phyloP scores from a whole-genome alignment of 2,329 filamentous ascomycete genomes.

The Pseudogymnoascus sp. region DNA sequence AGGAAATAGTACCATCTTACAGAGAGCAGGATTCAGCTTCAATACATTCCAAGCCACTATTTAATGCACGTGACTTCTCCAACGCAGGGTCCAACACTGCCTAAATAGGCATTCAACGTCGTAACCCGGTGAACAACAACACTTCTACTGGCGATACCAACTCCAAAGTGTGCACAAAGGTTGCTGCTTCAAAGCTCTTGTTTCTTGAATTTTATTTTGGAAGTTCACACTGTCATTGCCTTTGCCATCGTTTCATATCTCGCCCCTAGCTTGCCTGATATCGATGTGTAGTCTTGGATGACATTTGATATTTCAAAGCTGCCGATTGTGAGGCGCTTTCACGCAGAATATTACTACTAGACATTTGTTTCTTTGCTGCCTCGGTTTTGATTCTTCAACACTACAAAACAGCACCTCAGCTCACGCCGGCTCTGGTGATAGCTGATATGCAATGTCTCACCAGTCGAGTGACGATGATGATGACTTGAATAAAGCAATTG shows the following conservation, averaged over 20 bases:
- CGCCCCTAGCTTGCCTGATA: not conserved
- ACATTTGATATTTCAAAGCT: not conserved
- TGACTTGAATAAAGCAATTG: constrained; percentile 53
- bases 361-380: not conserved
- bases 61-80: not conserved
- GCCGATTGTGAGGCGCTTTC: not conserved
- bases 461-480: constrained; percentile 42
- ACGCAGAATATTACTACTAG: not conserved
- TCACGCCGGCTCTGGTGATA: not conserved
- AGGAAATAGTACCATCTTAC: not conserved
- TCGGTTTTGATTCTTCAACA: not conserved
- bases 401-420: not conserved
- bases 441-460: constrained; percentile 22
- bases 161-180: not conserved
- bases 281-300: not conserved
- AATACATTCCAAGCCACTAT: not conserved
- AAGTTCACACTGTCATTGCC: not conserved
- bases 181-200: not conserved
- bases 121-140: not conserved
- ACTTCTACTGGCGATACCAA: not conserved
- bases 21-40: not conserved
- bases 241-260: not conserved
- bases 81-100: not conserved
- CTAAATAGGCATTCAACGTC: not conserved
- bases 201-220: not conserved